A percentile compares a stretch with the other conserved stretches of the same genome.
These are phyloP conservation scores for Fomes fomentarius DNA, from an alignment of 1,284 basidiomycete species.

Conservation along the genomic window DNA sequence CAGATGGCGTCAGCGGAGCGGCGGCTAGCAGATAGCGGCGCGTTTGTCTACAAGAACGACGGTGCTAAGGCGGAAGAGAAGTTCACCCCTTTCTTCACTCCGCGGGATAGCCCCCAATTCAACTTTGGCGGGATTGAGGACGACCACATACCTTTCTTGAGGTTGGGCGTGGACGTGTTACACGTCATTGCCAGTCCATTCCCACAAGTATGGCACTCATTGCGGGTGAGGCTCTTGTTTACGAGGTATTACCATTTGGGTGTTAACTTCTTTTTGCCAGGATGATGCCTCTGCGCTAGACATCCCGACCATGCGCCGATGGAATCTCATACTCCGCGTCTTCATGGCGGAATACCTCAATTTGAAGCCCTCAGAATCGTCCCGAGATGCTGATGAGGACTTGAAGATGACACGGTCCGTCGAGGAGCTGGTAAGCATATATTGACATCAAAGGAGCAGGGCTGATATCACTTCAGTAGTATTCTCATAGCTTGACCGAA, in stretches of 20 bases:
- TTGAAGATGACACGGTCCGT: slow-evolving; percentile 10
- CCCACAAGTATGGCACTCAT: slow-evolving; percentile 89
- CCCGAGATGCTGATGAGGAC: slow-evolving; percentile 5
- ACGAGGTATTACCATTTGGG: no score
- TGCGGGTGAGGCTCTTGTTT: slow-evolving; percentile 51
- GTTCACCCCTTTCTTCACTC: slow-evolving; percentile 66
- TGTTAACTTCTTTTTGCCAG: slow-evolving; percentile 41
- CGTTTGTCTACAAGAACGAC: slow-evolving; percentile 51
- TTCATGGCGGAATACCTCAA: slow-evolving; percentile 92
- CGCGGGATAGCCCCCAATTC: slow-evolving; percentile 43
- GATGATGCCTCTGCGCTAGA: slow-evolving; percentile 91
- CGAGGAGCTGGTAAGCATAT: slow-evolving; percentile 25
- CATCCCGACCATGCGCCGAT: slow-evolving; percentile 83
- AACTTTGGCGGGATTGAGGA: slow-evolving; percentile 80
- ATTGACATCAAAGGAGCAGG: background rate
- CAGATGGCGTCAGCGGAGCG: slow-evolving; percentile 69
- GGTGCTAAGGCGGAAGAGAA: slow-evolving; percentile 44
- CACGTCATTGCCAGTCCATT: slow-evolving; percentile 94
- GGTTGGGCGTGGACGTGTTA: slow-evolving; percentile 83
- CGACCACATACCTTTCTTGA: slow-evolving; percentile 93
- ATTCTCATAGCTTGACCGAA: background rate
- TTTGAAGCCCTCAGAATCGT: slow-evolving; percentile 47
- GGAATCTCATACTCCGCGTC: slow-evolving; percentile 88
- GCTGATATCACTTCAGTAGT: slow-evolving; percentile 19
- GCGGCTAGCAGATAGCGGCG: slow-evolving; percentile 64